A percentile compares a stretch with the other conserved stretches of the same genome.
Conservation (phyloP, 2,329 filamentous ascomycete genomes). For the Aureobasidium mangrovei region DNA sequence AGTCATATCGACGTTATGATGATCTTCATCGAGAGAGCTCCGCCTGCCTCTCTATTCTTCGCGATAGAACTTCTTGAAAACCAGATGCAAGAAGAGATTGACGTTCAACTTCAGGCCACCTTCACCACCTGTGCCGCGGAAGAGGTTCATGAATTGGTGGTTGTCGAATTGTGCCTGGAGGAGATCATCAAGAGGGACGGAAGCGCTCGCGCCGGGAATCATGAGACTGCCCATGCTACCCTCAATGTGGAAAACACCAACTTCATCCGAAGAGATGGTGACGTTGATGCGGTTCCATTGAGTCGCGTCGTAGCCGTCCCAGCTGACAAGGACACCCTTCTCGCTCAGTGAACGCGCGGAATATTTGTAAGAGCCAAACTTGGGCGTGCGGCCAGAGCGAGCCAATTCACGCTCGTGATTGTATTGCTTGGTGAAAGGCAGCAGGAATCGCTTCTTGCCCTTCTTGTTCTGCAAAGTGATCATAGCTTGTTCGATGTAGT, state of each 20-base stretch:
- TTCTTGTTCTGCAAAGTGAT: slow-evolving; percentile 94
- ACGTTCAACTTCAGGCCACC: slow-evolving; percentile 72
- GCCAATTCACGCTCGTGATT: slow-evolving; percentile 96
- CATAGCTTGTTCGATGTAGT: slow-evolving; percentile 99
- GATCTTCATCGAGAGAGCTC: not conserved
- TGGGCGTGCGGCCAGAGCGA: slow-evolving; percentile 83
- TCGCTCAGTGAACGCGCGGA: slow-evolving; percentile 79
- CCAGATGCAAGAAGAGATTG: slow-evolving; percentile 88
- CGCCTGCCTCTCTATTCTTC: slow-evolving; percentile 26
- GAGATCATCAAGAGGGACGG: slow-evolving; percentile 84
- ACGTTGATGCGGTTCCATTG: slow-evolving; percentile 91
- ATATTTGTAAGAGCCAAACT: slow-evolving; percentile 98
- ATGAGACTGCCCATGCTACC: slow-evolving; percentile 87
- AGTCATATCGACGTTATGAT: slow-evolving; percentile 8
- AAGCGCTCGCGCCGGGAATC: slow-evolving; percentile 84
- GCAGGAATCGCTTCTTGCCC: slow-evolving; percentile 84
- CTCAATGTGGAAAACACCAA: slow-evolving; percentile 88
- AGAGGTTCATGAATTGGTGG: slow-evolving; percentile 90
- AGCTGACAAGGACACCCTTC: slow-evolving; percentile 89
- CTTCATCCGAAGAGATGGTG: slow-evolving; percentile 87
- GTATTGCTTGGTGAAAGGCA: slow-evolving; percentile 98
- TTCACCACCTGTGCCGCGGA: slow-evolving; percentile 50
- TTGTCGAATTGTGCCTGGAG: slow-evolving; percentile 96
- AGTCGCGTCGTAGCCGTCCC: slow-evolving; percentile 70
- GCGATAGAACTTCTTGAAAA: slow-evolving; percentile 96